Evolutionary conservation across 768 basidiomycete genomes (phyloP), one percentile per base, ranked within the genome.

Genomic region (Ramaria rubella): DNA sequence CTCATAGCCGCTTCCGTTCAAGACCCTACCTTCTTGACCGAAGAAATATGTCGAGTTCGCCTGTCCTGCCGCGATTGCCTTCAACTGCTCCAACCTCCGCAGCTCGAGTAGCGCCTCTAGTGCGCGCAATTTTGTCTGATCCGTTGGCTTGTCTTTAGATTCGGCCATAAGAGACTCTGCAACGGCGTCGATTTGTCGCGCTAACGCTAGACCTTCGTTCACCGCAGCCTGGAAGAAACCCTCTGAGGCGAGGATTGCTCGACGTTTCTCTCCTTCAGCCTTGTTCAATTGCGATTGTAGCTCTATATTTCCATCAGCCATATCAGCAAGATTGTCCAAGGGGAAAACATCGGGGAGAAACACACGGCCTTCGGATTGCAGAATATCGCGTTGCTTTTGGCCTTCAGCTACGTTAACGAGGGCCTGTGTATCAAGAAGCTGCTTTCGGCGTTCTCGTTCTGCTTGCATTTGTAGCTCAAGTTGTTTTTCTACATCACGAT

Each of bases 401-500:
- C 81, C 81, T 61, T 82, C 81, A 1, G 81, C 80, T 38, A 82
- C 72, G 62, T 82, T 82, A 58, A 82, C 75, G 55, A 77, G 76
- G 0, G 81, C 81, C 60, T 80, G 75, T 0, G 81, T 82, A 61
- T 82, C 80, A 21, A 82, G 68, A 14, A 81, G 70, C 58, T 81
- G 79, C 61, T 81, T 82, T 30, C 81, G 69, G 19, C 81, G 63
- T 59, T 81, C 79, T 30, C 81, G 65, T 59, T 82, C 81, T 0
- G 80, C 81, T 63, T 80, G 78, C 79, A 81, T 81, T 63, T 81
- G 79, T 11, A 81, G 71, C 59, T 81, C 80, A 2, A 81, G 73
- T 75, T 81, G 80, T 48, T 78, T 77, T 70, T 82, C 81, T 23
- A 82, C 79, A 61, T 81, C 79, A n/a, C 79, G 73, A 53, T 82